Base-by-base conservation (phyloP, 2,329 filamentous ascomycete genomes). In the Dactylella cylindrospora region DNA sequence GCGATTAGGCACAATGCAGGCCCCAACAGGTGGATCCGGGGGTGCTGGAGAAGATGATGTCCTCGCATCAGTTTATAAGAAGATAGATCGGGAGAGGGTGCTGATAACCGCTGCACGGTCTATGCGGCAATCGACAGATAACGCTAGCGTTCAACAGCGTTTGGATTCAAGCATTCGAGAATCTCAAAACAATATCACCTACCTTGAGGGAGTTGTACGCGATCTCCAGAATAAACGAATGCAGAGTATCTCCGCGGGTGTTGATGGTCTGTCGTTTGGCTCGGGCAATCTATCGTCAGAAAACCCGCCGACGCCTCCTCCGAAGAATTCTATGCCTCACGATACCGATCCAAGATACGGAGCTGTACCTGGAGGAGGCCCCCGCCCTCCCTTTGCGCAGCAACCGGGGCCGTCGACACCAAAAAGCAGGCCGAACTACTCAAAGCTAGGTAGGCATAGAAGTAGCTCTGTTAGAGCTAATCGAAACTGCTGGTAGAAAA, bases 11-110 rank as follows among this genome's bases (percentile, higher is more conserved):
- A n/a, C n/a, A n/a, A 77, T 77, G 72, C 76, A 81, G 72, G 80
- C 84, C 71, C 79, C 82, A 68, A 78, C 82, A 67, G 79, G 84
- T 23, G 43, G 31, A 31, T 22, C 36, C 19, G 36, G 41, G 13
- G 23, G 28, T 23, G 40, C 26, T 3, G 36, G 35, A 23, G 50
- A 54, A 2, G 49, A 54, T 20, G 57, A 62, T 36, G 57, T 52
- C 25, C 26, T 52, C 9, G 15, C 43, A 35, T 46, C 40, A 5
- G 90, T 98, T 76, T 84, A 86, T 77, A 86, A 85, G 78, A 97
- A 98, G 85, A 97, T 98, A 75, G 89, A 96, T 79, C 85, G 91
- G 73, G 93, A 98, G 76, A 91, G 90, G 79, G 87, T 86, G 70
- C 84, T 97, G 71, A 93, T 98, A 79, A 87, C 87, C 74, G 91